Base-by-base conservation (phyloP, 192 early-diverging fungal species). In the Funneliformis mosseae region DNA sequence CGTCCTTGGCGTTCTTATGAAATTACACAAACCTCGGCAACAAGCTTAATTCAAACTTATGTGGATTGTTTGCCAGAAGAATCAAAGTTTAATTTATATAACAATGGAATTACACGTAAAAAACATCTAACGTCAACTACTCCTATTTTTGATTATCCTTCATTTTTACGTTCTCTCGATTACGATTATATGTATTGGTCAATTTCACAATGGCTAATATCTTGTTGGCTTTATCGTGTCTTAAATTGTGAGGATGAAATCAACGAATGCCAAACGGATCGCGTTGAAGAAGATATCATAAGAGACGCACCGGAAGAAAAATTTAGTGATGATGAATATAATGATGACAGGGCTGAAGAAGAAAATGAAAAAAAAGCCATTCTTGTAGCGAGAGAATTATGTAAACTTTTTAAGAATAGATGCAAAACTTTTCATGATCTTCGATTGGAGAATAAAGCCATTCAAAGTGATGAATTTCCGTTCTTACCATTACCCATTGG, bases 121-220 rank as follows among this genome's bases (percentile, higher is more conserved):
- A 28, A 28, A 8, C 64, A 12, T 28, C 23, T 33, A 16, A 25
- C 10, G 18, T 66, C 64, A 12, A 18, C 64, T 28, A 5, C 64
- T 66, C 64, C 14, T 28, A 33, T 33, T 66, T 66, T 66, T 66
- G 64, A 66, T 33, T 66, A 66, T 66, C 25, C 64, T 12, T 66
- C 64, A 33, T 66, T 66, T 33, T 33, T 66, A 28, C 64, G 64
- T 16, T 25, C 23, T 33, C 64, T 66, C 18, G 27, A 66, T 66
- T 66, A 66, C 25, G 64, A 66, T 66, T 33, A 66, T 28, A 66
- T 66, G 64, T 28, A 66, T 66, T 66, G 64, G 64, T 28, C 64
- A 33, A 66, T 66, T 23, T 28, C 25, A 28, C 64, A 66, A 33
- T 66, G 64, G 64, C 64, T 66, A 25, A 12, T 33, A 28, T 66